Conservation (phyloP, 2,329 filamentous ascomycete species). For the Colletotrichum truncatum region DNA sequence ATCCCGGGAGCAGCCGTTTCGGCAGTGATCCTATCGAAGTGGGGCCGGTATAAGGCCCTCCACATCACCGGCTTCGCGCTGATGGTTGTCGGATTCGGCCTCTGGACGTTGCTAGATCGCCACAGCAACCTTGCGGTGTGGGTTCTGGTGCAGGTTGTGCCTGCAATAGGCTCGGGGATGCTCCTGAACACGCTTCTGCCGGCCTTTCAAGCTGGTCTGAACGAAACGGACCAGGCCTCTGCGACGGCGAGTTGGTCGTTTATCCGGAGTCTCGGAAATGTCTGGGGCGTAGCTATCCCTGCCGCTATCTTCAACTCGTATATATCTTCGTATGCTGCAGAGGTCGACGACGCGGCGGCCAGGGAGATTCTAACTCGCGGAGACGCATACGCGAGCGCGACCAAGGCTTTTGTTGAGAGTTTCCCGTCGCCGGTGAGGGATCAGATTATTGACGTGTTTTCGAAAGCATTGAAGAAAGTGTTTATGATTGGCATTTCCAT, state of each 20-base stretch:
- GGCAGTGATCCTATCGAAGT: slow-evolving; percentile 40
- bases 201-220: slow-evolving; percentile 48
- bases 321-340: slow-evolving; percentile 32
- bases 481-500: slow-evolving; percentile 36
- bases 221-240: slow-evolving; percentile 45
- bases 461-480: slow-evolving; percentile 34
- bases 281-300: slow-evolving; percentile 56
- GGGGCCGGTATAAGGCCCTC: slow-evolving; percentile 43
- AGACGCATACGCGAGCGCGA: slow-evolving; percentile 39
- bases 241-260: slow-evolving; percentile 51
- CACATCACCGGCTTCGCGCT: slow-evolving; percentile 48
- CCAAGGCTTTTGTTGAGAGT: slow-evolving; percentile 32
- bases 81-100: slow-evolving; percentile 49
- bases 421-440: slow-evolving; percentile 30
- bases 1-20: slow-evolving; percentile 39
- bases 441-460: slow-evolving; percentile 38
- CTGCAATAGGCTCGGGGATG: slow-evolving; percentile 51
- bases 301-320: slow-evolving; percentile 14
- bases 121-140: slow-evolving; percentile 44
- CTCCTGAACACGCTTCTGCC: slow-evolving; percentile 52
- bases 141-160: slow-evolving; percentile 49
- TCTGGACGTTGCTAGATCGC: slow-evolving; percentile 47
- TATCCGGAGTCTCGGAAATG: slow-evolving; percentile 51
- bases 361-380: slow-evolving; percentile 35
- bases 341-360: slow-evolving; percentile 32